Evolutionary conservation across 352 stramenopile species (phyloP).

Genomic region (Globisporangium perplexum): DNA sequence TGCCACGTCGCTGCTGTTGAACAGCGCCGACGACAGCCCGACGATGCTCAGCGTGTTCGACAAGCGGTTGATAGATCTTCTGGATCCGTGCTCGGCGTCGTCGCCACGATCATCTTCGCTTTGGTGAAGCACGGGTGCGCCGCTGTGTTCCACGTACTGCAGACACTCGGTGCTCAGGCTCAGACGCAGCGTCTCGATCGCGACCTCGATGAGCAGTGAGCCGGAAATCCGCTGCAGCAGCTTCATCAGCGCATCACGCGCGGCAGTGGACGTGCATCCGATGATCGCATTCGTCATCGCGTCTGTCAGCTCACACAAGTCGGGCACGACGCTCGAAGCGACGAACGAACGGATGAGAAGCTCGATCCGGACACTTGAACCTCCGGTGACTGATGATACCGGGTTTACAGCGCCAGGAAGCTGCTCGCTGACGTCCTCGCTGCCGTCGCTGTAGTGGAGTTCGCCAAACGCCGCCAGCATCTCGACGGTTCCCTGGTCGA

Average conservation of each 20-base stretch:
- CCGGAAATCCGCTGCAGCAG: conserved; percentile 20
- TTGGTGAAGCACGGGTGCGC: not conserved
- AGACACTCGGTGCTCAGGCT: conserved; percentile 28
- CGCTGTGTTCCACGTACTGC: conserved; percentile 5
- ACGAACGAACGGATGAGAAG: conserved; percentile 15
- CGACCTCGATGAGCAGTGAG: conserved; percentile 19
- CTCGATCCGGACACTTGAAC: conserved; percentile 13
- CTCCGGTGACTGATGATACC: not conserved
- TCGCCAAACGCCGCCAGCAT: conserved; percentile 6
- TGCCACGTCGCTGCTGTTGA: conserved; percentile 6
- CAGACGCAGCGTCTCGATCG: conserved; percentile 14
- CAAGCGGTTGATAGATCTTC: conserved; percentile 5
- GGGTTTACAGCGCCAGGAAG: not conserved
- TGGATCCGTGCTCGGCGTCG: conserved; percentile 3
- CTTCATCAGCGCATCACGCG: conserved; percentile 22
- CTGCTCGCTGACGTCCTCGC: not conserved
- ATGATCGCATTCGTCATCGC: conserved; percentile 30
- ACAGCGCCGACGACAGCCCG: conserved; percentile 4
- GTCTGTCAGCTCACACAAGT: conserved; percentile 17
- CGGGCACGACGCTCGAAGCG: conserved; percentile 5
- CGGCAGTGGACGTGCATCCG: conserved; percentile 24
- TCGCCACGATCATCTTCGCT: conserved; percentile 5
- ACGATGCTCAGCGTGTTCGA: conserved; percentile 16
- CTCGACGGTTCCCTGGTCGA: conserved; percentile 1
- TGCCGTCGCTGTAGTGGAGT: not conserved